These are phyloP conservation scores for Yamadazyma sp. DNA, from an alignment of 805 yeast species.

Conservation along the genomic window DNA sequence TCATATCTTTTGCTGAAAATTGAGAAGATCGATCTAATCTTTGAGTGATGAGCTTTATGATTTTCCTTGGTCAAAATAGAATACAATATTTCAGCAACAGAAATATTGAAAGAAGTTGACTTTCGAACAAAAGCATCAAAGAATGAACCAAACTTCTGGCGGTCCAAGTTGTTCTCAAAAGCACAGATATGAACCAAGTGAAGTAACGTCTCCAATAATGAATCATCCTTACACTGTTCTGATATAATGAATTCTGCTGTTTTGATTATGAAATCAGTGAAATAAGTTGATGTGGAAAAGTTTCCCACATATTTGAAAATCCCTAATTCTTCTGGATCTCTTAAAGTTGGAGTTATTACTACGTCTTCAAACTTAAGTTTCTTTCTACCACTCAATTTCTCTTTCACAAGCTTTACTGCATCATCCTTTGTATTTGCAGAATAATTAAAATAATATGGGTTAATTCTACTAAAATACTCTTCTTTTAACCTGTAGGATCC, in stretches of 20 bases:
- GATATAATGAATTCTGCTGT: slow-evolving; percentile 42
- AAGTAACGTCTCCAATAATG: slow-evolving; percentile 53
- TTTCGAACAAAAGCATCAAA: slow-evolving; percentile 26
- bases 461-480: slow-evolving; percentile 28
- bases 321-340: slow-evolving; percentile 29
- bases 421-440: slow-evolving; percentile 79
- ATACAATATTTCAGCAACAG: slow-evolving; percentile 36
- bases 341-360: slow-evolving; percentile 53
- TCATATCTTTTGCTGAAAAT: slow-evolving; percentile 24
- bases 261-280: slow-evolving; percentile 50
- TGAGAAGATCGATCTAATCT: slow-evolving; percentile 54
- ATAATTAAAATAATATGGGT: slow-evolving; percentile 78
- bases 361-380: slow-evolving; percentile 42
- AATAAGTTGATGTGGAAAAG: slow-evolving; percentile 51
- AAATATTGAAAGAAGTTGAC: slow-evolving; percentile 28
- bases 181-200: slow-evolving; percentile 66
- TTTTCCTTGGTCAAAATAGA: slow-evolving; percentile 38
- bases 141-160: slow-evolving; percentile 28
- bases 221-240: slow-evolving; percentile 46
- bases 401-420: slow-evolving; percentile 63
- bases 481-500: slow-evolving; percentile 39
- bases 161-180: slow-evolving; percentile 28
- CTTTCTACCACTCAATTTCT: slow-evolving; percentile 37
- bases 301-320: slow-evolving; percentile 44
- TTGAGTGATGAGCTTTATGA: slow-evolving; percentile 46